Evolutionary conservation across 306 rosid species (phyloP).

Genomic region (Dicorynia guianensis): DNA sequence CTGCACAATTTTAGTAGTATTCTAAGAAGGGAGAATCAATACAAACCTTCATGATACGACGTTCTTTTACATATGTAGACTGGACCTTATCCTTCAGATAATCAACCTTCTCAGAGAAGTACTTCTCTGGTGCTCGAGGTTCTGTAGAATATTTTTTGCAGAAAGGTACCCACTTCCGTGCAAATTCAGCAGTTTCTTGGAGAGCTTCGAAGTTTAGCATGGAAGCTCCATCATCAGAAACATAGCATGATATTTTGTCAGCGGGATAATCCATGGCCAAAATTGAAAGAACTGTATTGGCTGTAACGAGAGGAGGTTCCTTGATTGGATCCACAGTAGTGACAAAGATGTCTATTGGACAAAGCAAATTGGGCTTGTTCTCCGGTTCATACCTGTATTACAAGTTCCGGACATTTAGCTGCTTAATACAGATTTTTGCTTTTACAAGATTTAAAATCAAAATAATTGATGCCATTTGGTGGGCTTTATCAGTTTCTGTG

Average conservation of each 20-base stretch:
- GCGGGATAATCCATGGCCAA: slow-evolving; percentile 95
- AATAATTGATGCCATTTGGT: neutral
- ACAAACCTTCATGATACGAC: slow-evolving; percentile 93
- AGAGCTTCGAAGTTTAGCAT: slow-evolving; percentile 95
- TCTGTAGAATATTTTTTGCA: slow-evolving; percentile 77
- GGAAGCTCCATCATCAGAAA: slow-evolving; percentile 98
- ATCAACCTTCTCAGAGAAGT: slow-evolving; percentile 88
- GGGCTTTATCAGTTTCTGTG: neutral
- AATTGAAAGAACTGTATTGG: slow-evolving; percentile 90
- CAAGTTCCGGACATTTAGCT: slow-evolving; percentile 32
- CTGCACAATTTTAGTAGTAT: slow-evolving; percentile 5
- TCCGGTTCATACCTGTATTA: slow-evolving; percentile 83
- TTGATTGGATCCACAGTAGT: slow-evolving; percentile 92
- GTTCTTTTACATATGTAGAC: slow-evolving; percentile 90
- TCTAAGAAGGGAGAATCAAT: slow-evolving; percentile 15
- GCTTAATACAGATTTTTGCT: slow-evolving; percentile 15
- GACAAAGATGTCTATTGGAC: slow-evolving; percentile 82
- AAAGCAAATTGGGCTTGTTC: slow-evolving; percentile 84
- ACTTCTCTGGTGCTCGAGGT: slow-evolving; percentile 95
- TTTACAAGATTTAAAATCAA: neutral
- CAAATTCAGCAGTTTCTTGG: slow-evolving; percentile 93
- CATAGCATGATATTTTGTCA: slow-evolving; percentile 83
- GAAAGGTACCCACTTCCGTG: slow-evolving; percentile 94
- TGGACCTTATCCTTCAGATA: slow-evolving; percentile 93
- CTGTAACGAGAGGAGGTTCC: slow-evolving; percentile 95